Base-by-base conservation (phyloP, 1,284 basidiomycete species). In the Cryptococcus sp. region DNA sequence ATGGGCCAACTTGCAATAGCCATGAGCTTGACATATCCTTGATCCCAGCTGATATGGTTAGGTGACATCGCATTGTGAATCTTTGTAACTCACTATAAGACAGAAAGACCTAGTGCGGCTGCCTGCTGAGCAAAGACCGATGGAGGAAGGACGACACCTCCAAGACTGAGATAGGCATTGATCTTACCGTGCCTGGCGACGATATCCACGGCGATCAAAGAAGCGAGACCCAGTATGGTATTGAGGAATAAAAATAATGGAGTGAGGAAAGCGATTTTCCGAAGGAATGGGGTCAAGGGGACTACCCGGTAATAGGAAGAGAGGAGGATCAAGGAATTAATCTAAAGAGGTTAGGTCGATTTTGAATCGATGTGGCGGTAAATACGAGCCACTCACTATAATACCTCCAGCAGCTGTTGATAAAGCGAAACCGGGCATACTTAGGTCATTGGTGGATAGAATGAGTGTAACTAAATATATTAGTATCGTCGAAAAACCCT, bases 11-110 rank as follows among this genome's bases (percentile, higher is more conserved):
- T 30, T n/a, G 49, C 45, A 46, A 60, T 60, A 4, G 55, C 55
- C 58, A 60, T 57, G 49, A 60, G 55, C 41, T 57, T 57, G 45
- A 60, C 55, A 49, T 60, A 60, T 4, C 38, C 55, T 41, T 54
- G 49, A 13, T 49, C 58, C 58, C 58, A 60, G 52, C 58, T 60
- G 15, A 41, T 23, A 23, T 23, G 23, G 23, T 23, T 3, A 10
- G 8, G 23, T 2, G 14, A 46, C 2, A 23, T 46, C 10, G 11
- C 23, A 46, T 14, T 10, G 11, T 46, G 11, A 13, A 8, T 46
- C 8, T 2, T 3, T 7, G 37, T 33, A 4, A 57, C 58, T 55
- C 46, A 57, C 58, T 47, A 60, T 7, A 49, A 6, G 36, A 47
- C 32, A 10, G 41, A 36, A 13, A 60, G 47, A 3, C 58, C 58